A percentile compares a stretch with the other conserved stretches of the same genome.
Conservation (phyloP, 2,329 filamentous ascomycete species). For the Chaetoscypha palmicola region DNA sequence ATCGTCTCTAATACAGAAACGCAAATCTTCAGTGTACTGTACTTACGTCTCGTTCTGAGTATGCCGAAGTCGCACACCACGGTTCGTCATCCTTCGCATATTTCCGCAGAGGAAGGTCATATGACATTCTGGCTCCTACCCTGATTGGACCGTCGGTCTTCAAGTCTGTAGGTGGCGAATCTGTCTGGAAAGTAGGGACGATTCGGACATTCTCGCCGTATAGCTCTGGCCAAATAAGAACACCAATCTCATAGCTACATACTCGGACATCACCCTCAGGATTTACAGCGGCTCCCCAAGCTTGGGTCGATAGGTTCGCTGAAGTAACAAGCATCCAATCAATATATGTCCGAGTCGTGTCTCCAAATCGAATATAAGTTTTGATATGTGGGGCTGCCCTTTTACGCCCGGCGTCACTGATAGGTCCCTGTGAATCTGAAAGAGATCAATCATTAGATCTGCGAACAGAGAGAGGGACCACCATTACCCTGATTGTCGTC, state of each 20-base stretch:
- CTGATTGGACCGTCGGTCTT: constrained; percentile 32
- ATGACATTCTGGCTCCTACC: constrained; percentile 74
- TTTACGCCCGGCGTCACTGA: constrained; percentile 50
- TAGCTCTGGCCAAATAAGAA: constrained; percentile 70
- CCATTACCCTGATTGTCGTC: constrained; percentile 11
- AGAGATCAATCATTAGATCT: too few species aligned
- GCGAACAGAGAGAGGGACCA: too few species aligned
- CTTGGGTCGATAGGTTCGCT: constrained; percentile 87
- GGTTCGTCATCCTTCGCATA: constrained; percentile 61
- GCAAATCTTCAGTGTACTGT: not conserved
- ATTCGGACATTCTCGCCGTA: constrained; percentile 45
- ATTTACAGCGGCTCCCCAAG: constrained; percentile 66
- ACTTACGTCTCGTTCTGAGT: constrained; percentile 52
- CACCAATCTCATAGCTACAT: constrained; percentile 77
- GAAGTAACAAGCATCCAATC: constrained; percentile 85
- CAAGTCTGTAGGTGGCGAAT: constrained; percentile 40
- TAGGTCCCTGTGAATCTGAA: too few species aligned
- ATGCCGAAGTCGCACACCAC: constrained; percentile 63
- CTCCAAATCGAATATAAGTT: constrained; percentile 67
- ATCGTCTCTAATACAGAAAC: not conserved
- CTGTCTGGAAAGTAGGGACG: constrained; percentile 59
- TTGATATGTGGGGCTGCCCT: constrained; percentile 83
- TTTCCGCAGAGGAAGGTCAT: constrained; percentile 63
- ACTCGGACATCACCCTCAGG: constrained; percentile 57
- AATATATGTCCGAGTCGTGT: constrained; percentile 38